phyloP scores from a whole-genome alignment of 148 eudicot species.

The Chenopodium suecicum region DNA sequence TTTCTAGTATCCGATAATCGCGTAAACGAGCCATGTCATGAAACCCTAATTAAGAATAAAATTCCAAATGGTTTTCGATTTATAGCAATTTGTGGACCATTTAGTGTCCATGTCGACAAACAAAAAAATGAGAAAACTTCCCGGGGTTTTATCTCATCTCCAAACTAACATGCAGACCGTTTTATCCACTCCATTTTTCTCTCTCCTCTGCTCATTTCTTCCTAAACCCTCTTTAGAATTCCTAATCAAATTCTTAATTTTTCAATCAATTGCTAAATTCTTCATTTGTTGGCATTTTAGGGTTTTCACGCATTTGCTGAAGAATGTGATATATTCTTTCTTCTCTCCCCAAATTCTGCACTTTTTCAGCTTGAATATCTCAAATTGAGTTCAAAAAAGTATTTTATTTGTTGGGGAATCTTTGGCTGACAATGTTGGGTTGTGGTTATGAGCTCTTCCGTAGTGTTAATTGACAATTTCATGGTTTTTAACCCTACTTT shows the following conservation, averaged over 20 bases:
- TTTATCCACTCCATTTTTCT: conserved; percentile 19
- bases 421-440: conserved; percentile 48
- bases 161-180: background rate
- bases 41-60: no score
- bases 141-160: conserved; percentile 12
- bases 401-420: conserved; percentile 22
- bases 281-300: background rate
- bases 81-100: conserved; percentile 7
- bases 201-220: background rate
- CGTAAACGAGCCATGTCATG: no score
- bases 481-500: conserved; percentile 29
- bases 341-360: background rate
- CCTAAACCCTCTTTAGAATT: background rate
- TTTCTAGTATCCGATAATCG: no score
- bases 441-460: conserved; percentile 70
- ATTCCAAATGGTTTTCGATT: no score
- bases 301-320: background rate
- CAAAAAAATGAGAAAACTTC: background rate
- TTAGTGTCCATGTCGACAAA: conserved; percentile 13
- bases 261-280: background rate
- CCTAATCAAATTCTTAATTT: conserved; percentile 8
- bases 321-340: background rate
- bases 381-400: background rate
- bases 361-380: background rate
- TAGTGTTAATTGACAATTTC: conserved; percentile 38